Base-by-base conservation (phyloP, 2,329 filamentous ascomycete genomes). In the Decorospora gaudefroyi region DNA sequence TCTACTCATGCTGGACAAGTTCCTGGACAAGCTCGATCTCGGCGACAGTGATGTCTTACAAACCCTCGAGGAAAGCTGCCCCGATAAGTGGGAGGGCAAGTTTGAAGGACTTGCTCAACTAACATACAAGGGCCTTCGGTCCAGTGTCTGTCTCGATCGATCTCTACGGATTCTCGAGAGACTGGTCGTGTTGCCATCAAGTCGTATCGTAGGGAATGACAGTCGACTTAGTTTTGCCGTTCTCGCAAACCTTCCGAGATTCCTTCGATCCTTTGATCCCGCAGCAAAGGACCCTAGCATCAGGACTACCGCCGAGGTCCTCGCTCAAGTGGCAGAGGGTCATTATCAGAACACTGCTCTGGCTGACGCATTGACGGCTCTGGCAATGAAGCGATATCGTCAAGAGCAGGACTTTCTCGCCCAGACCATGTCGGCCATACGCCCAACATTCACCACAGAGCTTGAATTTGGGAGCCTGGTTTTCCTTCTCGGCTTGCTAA, bases 121-220 rank as follows among this genome's bases (percentile, higher is more conserved):
- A 31, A 78, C 96, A 0, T 92, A 96, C 74, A 97, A 97, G 68
- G 95, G 93, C 1, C 73, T 97, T 18, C 85, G 92, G 42, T 99
- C 93, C 0, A 91, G 90, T 0, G 71, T 85, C 6, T 95, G 90
- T 47, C 81, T 95, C 53, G 84, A 90, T 22, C 79, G 85, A 31
- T 90, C 90, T 1, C 74, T 99, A 29, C 78, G 83, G 35, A 83
- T 89, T 1, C 78, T 99, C 41, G 85, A 95, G 59, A 85, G 83
- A 59, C 77, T 99, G 4, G 84, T 92, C 41, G 81, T 81, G 23
- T 76, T 97, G 6, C 90, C 91, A 0, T 87, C 84, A 38, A 90
- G 90, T 62, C 77, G 82, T 2, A 78, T 99, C 2, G 83, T 96
- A 35, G 95, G 95, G 4, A 85, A 89, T 45, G 85, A 91, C 39